Percentiles rank a stretch among this genome's conserved stretches.
Evolutionary conservation across 495 filamentous ascomycete species (phyloP).

Genomic region (Talaromyces nanjingensis): DNA sequence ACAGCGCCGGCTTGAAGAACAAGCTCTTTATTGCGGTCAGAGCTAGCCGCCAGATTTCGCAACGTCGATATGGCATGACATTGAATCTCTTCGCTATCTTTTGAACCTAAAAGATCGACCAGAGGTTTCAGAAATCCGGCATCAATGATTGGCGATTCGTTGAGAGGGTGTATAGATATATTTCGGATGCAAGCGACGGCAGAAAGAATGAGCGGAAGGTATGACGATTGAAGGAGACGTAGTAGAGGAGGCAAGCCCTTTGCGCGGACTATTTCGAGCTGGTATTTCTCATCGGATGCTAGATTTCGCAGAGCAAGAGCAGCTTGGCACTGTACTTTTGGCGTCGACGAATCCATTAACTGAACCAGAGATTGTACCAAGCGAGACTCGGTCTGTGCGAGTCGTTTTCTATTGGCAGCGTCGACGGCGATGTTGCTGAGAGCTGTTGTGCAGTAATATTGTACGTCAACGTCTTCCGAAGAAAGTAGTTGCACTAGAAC

Average conservation of each 20-base stretch:
- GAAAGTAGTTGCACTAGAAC: conserved; percentile 91
- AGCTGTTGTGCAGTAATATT: conserved; percentile 98
- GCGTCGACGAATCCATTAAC: conserved; percentile 93
- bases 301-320: conserved; percentile 90
- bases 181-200: conserved; percentile 98
- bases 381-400: conserved; percentile 81
- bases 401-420: conserved; percentile 76
- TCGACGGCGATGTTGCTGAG: conserved; percentile 98
- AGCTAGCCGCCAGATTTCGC: conserved; percentile 91
- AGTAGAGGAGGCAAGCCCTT: conserved; percentile 78
- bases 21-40: conserved; percentile 92
- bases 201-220: conserved; percentile 90
- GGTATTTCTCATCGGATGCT: conserved; percentile 97
- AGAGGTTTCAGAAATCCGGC: conserved; percentile 90
- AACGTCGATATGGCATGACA: conserved; percentile 98
- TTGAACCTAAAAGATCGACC: conserved; percentile 88
- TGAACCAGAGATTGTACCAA: conserved; percentile 90
- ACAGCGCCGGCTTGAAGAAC: conserved; percentile 95
- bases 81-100: conserved; percentile 97
- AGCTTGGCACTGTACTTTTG: conserved; percentile 97
- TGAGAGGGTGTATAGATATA: conserved; percentile 96
- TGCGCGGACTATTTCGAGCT: conserved; percentile 90
- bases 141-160: conserved; percentile 99
- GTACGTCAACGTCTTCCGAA: conserved; percentile 89
- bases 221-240: conserved; percentile 85